These are phyloP conservation scores for Leptographium lundbergii DNA, from an alignment of 2,329 filamentous ascomycete species.

Conservation along the genomic window DNA sequence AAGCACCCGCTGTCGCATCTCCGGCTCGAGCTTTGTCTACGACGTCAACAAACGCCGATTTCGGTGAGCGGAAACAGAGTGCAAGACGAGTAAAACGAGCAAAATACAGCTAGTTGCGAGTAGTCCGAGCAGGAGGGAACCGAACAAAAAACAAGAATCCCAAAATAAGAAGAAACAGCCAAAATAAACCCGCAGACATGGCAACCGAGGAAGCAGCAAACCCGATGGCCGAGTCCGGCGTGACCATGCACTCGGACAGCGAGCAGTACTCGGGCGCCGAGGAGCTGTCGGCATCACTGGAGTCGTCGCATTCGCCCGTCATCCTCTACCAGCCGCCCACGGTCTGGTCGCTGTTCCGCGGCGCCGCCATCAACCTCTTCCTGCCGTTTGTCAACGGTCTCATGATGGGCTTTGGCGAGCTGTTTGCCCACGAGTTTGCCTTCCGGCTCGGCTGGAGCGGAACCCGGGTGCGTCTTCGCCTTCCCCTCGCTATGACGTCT, in stretches of 20 bases:
- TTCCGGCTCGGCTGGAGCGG: constrained; percentile 87
- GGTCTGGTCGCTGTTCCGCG: constrained; percentile 70
- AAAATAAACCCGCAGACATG: constrained; percentile 25
- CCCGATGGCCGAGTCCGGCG: constrained; percentile 56
- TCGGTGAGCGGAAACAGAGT: neutral
- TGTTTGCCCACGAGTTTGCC: constrained; percentile 92
- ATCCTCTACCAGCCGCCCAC: constrained; percentile 86
- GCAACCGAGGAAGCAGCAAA: constrained; percentile 36
- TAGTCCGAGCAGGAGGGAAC: no score
- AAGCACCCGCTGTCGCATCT: no score
- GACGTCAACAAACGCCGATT: no score
- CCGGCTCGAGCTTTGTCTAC: no score
- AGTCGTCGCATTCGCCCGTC: constrained; percentile 43
- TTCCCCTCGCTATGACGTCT: neutral
- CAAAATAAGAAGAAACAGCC: no score
- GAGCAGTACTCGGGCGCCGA: constrained; percentile 65
- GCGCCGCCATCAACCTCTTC: constrained; percentile 89
- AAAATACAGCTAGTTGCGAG: neutral
- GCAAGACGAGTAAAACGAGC: neutral
- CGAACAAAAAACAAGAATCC: no score
- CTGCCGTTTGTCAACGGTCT: constrained; percentile 94
- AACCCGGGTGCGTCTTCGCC: constrained; percentile 56
- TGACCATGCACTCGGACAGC: constrained; percentile 72
- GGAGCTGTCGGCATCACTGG: constrained; percentile 46
- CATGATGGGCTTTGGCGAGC: constrained; percentile 95